Conservation (phyloP, 169 alveolate species). For the Plasmodium inui region DNA sequence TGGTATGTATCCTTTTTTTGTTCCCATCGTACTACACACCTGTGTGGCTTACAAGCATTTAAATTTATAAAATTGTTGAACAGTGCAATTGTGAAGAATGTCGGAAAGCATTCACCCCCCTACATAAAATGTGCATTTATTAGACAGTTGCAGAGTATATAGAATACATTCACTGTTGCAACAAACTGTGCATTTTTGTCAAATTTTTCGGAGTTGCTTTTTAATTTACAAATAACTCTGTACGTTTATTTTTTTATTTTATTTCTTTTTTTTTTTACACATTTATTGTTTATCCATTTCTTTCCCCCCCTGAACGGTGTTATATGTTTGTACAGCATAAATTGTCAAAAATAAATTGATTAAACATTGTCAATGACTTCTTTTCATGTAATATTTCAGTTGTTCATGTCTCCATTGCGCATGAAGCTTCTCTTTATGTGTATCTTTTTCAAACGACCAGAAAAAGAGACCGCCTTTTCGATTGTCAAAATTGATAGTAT, state of each 20-base stretch:
- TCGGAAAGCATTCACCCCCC: background rate
- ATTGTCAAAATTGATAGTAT: background rate
- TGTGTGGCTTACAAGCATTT: conserved; percentile 8
- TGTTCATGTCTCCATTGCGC: background rate
- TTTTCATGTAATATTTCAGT: background rate
- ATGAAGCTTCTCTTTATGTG: background rate
- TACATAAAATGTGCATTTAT: background rate
- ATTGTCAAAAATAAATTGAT: conserved; percentile 23
- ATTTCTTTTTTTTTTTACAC: background rate
- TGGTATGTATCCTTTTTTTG: background rate
- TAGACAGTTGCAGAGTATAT: background rate
- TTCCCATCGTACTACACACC: background rate
- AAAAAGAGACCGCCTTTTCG: background rate
- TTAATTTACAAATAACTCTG: background rate
- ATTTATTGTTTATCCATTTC: background rate
- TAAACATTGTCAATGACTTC: background rate
- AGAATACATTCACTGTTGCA: background rate
- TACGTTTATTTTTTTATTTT: background rate
- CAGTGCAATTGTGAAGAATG: conserved; percentile 6
- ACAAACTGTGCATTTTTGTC: background rate
- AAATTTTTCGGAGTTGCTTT: background rate
- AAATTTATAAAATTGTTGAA: conserved; percentile 16
- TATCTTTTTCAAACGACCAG: background rate
- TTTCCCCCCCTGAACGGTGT: background rate
- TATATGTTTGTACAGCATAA: background rate